Evolutionary conservation across 2,329 filamentous ascomycete species (phyloP), one percentile per base, ranked within the genome.

Genomic region (Epichloe glyceriae): DNA sequence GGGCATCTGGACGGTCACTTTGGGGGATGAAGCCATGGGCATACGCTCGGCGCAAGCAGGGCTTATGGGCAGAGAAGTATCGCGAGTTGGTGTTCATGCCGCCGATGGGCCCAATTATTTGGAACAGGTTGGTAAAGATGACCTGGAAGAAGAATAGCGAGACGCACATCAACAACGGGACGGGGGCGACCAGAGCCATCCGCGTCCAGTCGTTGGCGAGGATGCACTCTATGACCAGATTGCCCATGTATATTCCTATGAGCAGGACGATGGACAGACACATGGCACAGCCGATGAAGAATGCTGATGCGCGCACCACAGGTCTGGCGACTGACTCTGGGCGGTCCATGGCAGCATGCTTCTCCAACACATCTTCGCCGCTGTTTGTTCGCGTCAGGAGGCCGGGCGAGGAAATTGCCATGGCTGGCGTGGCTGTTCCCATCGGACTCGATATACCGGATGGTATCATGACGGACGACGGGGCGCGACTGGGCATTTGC

Each of bases 91-190:
- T 65, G 51, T 62, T 64, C 30, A 71, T 57, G 34, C 66, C 66
- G 33, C 67, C 70, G 47, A 74, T 69, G 3, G 74, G 74, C 0
- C 74, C 74, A n/a, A 76, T 58, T 11, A 76, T 65, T 54, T 77
- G 68, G 55, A 69, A 70, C 3, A 70, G 20, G 43, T 65, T 62
- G 50, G 61, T 61, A 51, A 70, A 60, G 52, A 70, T 63, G 46
- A 66, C 62, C 45, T 67, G 71, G 56, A 74, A 75, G 58, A 76
- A 67, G 68, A 74, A 64, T 58, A 63, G 47, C 38, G 50, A 58
- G 41, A 59, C 57, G 47, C 57, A 55, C 33, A 69, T 61, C 50
- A 72, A 63, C 47, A 72, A 60, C 7, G 70, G 63, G 43, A 65
- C 62, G 5, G 59, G 59, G 3, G 54, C 51, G 5, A 70, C 57